Conservation (phyloP, 2,329 filamentous ascomycete species). For the Colletotrichum tofieldiae region DNA sequence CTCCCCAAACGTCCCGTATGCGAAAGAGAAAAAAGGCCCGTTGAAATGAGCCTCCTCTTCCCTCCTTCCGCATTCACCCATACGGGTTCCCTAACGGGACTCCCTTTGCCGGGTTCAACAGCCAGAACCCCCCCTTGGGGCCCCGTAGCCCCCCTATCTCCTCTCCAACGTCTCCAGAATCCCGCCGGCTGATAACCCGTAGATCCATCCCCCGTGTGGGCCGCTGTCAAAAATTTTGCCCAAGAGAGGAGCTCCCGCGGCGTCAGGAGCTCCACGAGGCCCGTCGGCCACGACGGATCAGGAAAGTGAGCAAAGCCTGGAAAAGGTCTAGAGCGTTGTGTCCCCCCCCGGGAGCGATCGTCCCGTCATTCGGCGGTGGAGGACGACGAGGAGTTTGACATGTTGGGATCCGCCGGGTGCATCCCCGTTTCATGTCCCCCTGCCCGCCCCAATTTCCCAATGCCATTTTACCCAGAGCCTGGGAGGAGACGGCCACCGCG, state of each 20-base stretch:
- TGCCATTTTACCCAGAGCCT: conserved; percentile 3
- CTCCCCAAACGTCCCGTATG: conserved; percentile 5
- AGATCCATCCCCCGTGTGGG: conserved; percentile 5
- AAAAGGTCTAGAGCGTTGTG: conserved; percentile 22
- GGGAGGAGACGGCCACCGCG: background rate
- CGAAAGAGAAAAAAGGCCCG: conserved; percentile 2
- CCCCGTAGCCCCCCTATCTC: background rate
- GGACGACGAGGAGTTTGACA: conserved; percentile 21
- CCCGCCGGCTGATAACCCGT: conserved; percentile 12
- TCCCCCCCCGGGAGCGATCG: conserved; percentile 39
- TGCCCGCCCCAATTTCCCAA: conserved; percentile 15
- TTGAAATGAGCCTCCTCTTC: background rate
- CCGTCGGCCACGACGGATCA: conserved; percentile 5
- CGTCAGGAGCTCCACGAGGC: conserved; percentile 10
- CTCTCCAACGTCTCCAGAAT: background rate
- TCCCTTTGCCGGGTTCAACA: background rate
- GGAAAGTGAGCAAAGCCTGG: conserved; percentile 3
- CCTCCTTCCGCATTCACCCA: conserved; percentile 14
- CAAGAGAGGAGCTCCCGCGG: conserved; percentile 17
- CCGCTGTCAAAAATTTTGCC: background rate
- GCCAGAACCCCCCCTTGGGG: background rate
- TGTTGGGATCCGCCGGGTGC: conserved; percentile 29
- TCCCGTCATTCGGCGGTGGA: conserved; percentile 18
- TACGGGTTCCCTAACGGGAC: background rate
- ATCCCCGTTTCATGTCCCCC: conserved; percentile 27